phyloP scores from a whole-genome alignment of 163 green algal species.

The Picocystis sp. region DNA sequence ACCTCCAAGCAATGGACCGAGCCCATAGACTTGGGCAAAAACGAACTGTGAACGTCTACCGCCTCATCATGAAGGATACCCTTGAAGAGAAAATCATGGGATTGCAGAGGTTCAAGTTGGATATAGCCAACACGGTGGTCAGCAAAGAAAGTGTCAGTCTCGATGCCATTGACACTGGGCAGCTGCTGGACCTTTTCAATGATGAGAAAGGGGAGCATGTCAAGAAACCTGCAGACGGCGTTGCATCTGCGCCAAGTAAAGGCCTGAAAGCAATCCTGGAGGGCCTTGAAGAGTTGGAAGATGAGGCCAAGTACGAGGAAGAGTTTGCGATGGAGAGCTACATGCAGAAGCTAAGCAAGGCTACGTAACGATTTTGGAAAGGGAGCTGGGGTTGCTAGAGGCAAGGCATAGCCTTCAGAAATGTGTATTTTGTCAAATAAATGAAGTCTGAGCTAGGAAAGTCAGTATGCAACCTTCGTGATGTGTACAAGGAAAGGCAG shows the following conservation, averaged over 20 bases:
- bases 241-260: slow-evolving; percentile 3
- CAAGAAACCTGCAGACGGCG: slow-evolving; percentile 1
- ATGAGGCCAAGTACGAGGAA: slow-evolving; percentile 57
- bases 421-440: no score
- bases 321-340: slow-evolving; percentile 60
- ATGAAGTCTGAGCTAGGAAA: no score
- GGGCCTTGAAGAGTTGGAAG: slow-evolving; percentile 56
- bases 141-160: slow-evolving; percentile 69
- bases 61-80: slow-evolving; percentile 70
- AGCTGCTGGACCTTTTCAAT: slow-evolving; percentile 82
- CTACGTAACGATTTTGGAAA: no score
- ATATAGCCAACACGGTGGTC: slow-evolving; percentile 74
- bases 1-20: slow-evolving; percentile 98
- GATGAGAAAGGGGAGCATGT: slow-evolving; percentile 6
- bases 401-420: no score
- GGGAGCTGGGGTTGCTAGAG: no score
- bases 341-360: slow-evolving; percentile 29
- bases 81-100: slow-evolving; percentile 91
- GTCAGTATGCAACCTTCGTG: no score
- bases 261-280: slow-evolving; percentile 40
- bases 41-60: slow-evolving; percentile 90
- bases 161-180: slow-evolving; percentile 68
- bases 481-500: no score
- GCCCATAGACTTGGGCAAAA: slow-evolving; percentile 90
- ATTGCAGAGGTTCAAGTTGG: slow-evolving; percentile 93